Evolutionary conservation across 169 alveolate species (phyloP), one percentile per base, ranked within the genome.

Genomic region (Plasmodium inui): DNA sequence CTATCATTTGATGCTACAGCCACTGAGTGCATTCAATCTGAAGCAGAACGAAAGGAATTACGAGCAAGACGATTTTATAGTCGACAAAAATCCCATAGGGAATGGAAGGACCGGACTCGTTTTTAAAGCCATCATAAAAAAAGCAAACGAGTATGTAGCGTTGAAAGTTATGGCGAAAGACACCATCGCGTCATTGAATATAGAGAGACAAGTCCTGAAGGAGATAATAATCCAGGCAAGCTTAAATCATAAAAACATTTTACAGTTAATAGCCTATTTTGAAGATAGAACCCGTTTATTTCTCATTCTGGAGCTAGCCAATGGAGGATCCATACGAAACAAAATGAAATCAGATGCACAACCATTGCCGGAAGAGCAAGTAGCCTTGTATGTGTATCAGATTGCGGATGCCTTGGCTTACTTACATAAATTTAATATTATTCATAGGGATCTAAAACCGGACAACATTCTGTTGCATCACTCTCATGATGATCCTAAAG

Each of bases 221-320:
- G 99, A 98, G 95, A 97, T 98, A 3, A 99, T 97, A 90, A 98
- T 98, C 14, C 98, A 98, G 82, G 95, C 98, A 22, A 97, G 97
- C 81, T 96, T 98, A 81, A 96, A 97, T 57, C 99, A 98, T 89
- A 93, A 91, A 22, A 97, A 98, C 92, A 98, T 98, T 37, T 92
- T 98, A 53, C 96, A 97, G 80, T 79, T 98, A 81, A 97, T 96
- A 95, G 98, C 98, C 41, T 98, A 97, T 95, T 98, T 98, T 95
- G 98, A 98, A 97, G 99, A 97, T 86, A 96, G 97, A 44, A 97
- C 98, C 83, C 96, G 98, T 78, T 96, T 98, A 14, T 98, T 98
- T 94, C 92, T 98, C 67, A 97, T 98, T 71, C 89, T 98, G 34
- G 99, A 98, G 92, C 97, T 98, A 95, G 99, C 99, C 4, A 88